Evolutionary conservation across 257 asterid genomes (phyloP).

Genomic region (Nicotiana obtusifolia): DNA sequence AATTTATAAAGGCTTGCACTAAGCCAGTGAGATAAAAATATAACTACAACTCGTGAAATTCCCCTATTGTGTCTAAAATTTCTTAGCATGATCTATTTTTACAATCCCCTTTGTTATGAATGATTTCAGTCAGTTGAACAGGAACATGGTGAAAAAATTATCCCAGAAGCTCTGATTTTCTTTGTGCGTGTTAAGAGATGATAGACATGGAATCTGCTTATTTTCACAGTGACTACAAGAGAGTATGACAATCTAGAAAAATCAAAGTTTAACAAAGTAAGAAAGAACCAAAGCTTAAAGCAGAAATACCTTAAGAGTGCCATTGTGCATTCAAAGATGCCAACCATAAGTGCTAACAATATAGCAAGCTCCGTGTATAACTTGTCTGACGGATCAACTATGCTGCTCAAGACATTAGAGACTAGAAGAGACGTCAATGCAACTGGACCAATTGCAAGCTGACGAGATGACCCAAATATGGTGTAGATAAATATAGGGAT

Average conservation of each 20-base stretch:
- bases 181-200: not conserved
- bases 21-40: too few species aligned
- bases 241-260: not conserved
- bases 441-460: slow-evolving; percentile 99
- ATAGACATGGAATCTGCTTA: slow-evolving; percentile 1
- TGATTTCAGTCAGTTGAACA: not conserved
- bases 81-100: not conserved
- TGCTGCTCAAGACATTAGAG: slow-evolving; percentile 78
- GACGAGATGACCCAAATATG: slow-evolving; percentile 95
- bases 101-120: not conserved
- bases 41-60: too few species aligned
- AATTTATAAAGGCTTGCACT: too few species aligned
- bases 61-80: too few species aligned
- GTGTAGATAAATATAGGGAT: slow-evolving; percentile 91
- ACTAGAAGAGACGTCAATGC: slow-evolving; percentile 94
- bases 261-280: not conserved
- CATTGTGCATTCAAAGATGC: slow-evolving; percentile 85
- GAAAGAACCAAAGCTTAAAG: slow-evolving; percentile 19
- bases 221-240: not conserved
- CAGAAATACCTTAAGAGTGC: slow-evolving; percentile 72
- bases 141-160: not conserved
- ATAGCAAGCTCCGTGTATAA: slow-evolving; percentile 95
- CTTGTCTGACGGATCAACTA: slow-evolving; percentile 73
- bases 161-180: not conserved
- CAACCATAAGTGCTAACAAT: slow-evolving; percentile 93